Percentiles rank a stretch among this genome's conserved stretches.
Conservation (phyloP, 202 grass and related monocot species). For the Brachypodium distachyon region DNA sequence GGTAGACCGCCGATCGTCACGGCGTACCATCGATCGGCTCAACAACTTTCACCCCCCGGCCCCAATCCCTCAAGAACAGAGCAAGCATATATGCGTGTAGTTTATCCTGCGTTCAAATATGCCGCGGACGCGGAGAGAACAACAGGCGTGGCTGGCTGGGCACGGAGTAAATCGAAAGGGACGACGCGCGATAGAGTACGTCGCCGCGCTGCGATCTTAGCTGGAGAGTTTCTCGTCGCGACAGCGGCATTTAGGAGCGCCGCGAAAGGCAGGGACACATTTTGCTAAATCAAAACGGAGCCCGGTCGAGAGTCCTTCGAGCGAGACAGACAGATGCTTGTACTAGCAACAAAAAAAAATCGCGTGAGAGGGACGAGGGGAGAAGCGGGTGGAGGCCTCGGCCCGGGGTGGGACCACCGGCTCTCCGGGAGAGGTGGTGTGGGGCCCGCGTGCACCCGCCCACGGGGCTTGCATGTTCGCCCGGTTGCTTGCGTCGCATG, state of each 20-base stretch:
- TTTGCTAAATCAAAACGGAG: neutral
- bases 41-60: neutral
- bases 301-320: neutral
- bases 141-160: too few relatives aligned
- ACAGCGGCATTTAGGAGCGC: conserved; percentile 7
- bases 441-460: neutral
- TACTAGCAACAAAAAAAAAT: too few relatives aligned
- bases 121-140: neutral
- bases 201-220: neutral
- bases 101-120: neutral
- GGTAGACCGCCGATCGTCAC: neutral
- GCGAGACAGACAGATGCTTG: neutral
- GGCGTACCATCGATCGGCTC: neutral
- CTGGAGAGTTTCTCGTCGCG: neutral
- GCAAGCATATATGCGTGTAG: too few relatives aligned
- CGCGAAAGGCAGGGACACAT: neutral
- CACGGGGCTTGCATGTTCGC: conserved; percentile 38
- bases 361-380: too few relatives aligned
- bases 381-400: too few relatives aligned
- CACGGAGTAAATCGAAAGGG: neutral
- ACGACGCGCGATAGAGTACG: neutral
- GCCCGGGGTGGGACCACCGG: neutral
- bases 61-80: too few relatives aligned
- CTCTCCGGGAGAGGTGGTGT: neutral
- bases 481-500: neutral